Evolutionary conservation across 441 rosid species (phyloP), one percentile per base, ranked within the genome.

Genomic region (Cnidoscolus chayamansa): DNA sequence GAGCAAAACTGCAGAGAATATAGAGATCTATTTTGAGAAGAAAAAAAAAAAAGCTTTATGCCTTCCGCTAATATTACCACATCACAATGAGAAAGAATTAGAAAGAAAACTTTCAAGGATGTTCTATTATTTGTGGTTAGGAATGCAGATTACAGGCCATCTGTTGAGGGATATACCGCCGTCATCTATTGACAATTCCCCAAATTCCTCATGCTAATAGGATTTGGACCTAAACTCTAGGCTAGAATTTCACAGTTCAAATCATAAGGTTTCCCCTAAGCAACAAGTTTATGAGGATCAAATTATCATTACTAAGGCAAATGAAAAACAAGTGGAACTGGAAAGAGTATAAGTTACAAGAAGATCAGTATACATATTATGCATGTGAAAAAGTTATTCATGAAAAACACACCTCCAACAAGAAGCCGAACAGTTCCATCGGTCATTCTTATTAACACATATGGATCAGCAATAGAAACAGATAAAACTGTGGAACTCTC

Each of bases 381-480:
- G n/a, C 66, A 60, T 37, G 19, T 19, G 25, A 58, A 63, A 67
- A 25, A 10, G 6, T 35, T 10, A 49, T 63, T 30, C 69, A 74
- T 30, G 19, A 56, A 64, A 65, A 77, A 65, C 74, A 79, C 88
- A 96, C 99, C 99, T 88, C 99, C 98, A 78, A 90, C 80, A 78
- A 96, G 93, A 74, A 96, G 92, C 75, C 89, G 88, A 71, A 93
- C 86, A 74, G 86, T 93, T 82, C 93, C 97, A 79, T 96, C 97
- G 75, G 87, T 87, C 97, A 93, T 93, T 84, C 88, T 87, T 54
- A 96, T 82, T 80, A 96, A 82, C 63, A 86, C 96, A 81, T 86
- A 93, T 31, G 98, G 98, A 86, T 96, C 99, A 65, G 89, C 97
- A 79, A 96, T 96, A 61, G 97, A 96, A 80, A 88, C 99, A 79